phyloP scores from a whole-genome alignment of 352 stramenopile species.

The Phytophthora syringae region DNA sequence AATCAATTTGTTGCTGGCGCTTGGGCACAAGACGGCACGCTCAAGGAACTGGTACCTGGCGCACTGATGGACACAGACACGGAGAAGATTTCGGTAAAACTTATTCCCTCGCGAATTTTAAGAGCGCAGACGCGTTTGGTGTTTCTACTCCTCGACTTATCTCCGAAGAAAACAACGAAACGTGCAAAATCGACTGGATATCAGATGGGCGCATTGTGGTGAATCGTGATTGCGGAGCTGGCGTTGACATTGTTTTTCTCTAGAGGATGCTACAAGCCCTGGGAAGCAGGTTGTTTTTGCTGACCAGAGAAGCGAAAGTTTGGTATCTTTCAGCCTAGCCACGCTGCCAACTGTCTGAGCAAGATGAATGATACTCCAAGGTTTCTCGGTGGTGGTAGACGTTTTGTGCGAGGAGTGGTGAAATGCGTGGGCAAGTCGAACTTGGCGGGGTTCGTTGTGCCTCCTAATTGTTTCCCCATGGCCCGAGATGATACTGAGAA shows the following conservation, averaged over 20 bases:
- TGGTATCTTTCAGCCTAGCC: constrained; percentile 14
- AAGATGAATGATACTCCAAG: constrained; percentile 1
- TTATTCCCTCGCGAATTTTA: constrained; percentile 7
- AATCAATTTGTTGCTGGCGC: constrained; percentile 37
- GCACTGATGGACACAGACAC: not conserved
- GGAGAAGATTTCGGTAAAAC: not conserved
- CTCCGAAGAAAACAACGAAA: constrained; percentile 1
- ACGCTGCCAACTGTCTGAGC: constrained; percentile 1
- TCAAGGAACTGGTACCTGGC: constrained; percentile 13
- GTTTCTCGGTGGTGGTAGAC: constrained; percentile 6
- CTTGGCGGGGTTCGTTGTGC: not conserved
- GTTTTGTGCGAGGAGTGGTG: constrained; percentile 5
- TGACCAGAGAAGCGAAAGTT: no score
- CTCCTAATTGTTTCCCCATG: constrained; percentile 13
- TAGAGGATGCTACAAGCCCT: no score
- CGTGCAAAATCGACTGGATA: constrained; percentile 6
- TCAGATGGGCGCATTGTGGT: constrained; percentile 30
- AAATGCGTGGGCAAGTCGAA: not conserved
- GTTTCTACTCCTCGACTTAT: constrained; percentile 1
- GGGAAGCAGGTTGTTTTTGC: no score
- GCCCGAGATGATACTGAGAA: constrained; percentile 22
- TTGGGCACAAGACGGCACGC: constrained; percentile 29
- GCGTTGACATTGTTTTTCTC: no score
- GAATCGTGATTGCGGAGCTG: no score
- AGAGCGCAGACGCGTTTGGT: not conserved